Percentiles rank a stretch among this genome's conserved stretches.
These are phyloP conservation scores for Termitomyces sp. DNA, from an alignment of 768 basidiomycete genomes.

Conservation along the genomic window DNA sequence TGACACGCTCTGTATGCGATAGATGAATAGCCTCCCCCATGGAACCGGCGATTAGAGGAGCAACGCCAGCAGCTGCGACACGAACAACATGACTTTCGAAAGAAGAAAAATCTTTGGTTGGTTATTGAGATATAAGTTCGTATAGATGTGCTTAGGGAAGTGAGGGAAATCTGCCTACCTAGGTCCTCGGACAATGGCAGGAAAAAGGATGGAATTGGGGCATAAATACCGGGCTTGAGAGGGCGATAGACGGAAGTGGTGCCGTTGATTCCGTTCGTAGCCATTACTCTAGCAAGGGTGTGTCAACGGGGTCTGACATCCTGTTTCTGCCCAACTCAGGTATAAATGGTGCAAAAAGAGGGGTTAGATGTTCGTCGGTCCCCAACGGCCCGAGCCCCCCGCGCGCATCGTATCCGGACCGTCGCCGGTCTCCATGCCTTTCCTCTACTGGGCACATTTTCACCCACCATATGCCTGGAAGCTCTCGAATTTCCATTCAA, in stretches of 20 bases:
- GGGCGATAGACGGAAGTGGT: constrained; percentile 42
- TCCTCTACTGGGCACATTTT: not conserved
- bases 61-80: constrained; percentile 65
- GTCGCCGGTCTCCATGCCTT: constrained; percentile 13
- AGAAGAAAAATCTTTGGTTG: constrained; percentile 52
- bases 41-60: constrained; percentile 71
- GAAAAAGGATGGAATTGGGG: constrained; percentile 89
- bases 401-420: constrained; percentile 20
- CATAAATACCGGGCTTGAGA: constrained; percentile 74
- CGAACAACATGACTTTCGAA: constrained; percentile 67
- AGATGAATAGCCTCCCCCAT: constrained; percentile 86
- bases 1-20: constrained; percentile 62
- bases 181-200: constrained; percentile 72
- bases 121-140: constrained; percentile 2
- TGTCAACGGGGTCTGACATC: constrained; percentile 17
- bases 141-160: not conserved
- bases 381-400: constrained; percentile 25
- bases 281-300: constrained; percentile 31
- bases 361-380: constrained; percentile 17
- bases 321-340: constrained; percentile 12
- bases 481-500: not conserved
- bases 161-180: constrained; percentile 44
- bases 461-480: too few relatives aligned
- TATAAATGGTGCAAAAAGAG: constrained; percentile 19
- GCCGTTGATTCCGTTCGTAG: constrained; percentile 35